A percentile compares a stretch with the other conserved stretches of the same genome.
These are phyloP conservation scores for Plasmopara viticola DNA, from an alignment of 352 stramenopile species.

Conservation along the genomic window DNA sequence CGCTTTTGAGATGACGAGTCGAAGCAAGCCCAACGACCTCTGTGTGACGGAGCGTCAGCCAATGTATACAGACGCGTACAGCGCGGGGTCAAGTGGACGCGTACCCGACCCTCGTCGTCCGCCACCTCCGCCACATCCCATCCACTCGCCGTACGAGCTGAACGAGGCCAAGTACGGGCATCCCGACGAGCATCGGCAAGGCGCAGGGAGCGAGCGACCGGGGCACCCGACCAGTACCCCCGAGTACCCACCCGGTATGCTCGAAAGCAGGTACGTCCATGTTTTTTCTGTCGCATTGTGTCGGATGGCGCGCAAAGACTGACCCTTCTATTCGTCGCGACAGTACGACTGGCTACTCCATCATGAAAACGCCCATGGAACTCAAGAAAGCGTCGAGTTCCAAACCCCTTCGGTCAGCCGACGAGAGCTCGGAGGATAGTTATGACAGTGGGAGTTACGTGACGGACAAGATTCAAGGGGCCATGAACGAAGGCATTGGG, in stretches of 20 bases:
- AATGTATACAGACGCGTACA: conserved; percentile 15
- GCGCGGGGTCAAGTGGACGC: conserved; percentile 2
- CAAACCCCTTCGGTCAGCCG: conserved; percentile 38
- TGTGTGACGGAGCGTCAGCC: conserved; percentile 28
- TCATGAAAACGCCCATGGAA: conserved; percentile 52
- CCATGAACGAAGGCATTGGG: conserved; percentile 51
- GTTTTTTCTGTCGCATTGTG: not conserved
- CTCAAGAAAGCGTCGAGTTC: conserved; percentile 28
- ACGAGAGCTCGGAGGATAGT: conserved; percentile 72
- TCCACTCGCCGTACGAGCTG: conserved; percentile 9
- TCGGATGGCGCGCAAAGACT: too few relatives aligned
- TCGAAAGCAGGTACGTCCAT: conserved; percentile 27
- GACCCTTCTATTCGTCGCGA: conserved; percentile 1
- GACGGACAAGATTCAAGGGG: conserved; percentile 50
- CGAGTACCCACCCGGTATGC: conserved; percentile 21
- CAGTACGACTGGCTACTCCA: conserved; percentile 27
- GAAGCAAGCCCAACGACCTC: conserved; percentile 14
- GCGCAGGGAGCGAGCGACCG: conserved; percentile 15
- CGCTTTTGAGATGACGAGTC: conserved; percentile 11
- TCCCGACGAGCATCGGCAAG: conserved; percentile 8
- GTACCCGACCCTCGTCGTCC: conserved; percentile 16
- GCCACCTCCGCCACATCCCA: conserved; percentile 14
- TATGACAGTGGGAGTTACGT: conserved; percentile 65
- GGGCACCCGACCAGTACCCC: conserved; percentile 16
- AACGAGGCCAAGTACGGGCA: conserved; percentile 17